Conservation (phyloP, 2,329 filamentous ascomycete species). For the Colletotrichum tropicale region DNA sequence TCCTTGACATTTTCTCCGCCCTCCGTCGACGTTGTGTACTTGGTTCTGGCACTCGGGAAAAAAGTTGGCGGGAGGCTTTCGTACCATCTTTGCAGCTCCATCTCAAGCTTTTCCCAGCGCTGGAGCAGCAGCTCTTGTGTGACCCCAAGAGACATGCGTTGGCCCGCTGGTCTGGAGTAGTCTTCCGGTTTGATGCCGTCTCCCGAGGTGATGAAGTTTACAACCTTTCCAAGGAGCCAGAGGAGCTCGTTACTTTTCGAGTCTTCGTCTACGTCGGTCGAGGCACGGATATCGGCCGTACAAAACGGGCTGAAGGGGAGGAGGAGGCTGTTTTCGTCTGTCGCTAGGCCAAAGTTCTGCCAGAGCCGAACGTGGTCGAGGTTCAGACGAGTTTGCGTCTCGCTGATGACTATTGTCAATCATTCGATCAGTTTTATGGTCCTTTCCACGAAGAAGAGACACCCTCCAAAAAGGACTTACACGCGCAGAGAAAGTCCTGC, state of each 20-base stretch:
- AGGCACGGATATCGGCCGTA: slow-evolving; percentile 41
- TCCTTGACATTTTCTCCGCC: not conserved
- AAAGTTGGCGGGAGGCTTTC: not conserved
- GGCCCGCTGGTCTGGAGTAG: not conserved
- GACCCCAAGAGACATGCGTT: not conserved
- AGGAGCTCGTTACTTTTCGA: slow-evolving; percentile 67
- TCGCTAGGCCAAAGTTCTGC: slow-evolving; percentile 65
- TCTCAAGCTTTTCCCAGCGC: slow-evolving; percentile 11
- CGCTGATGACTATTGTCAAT: slow-evolving; percentile 57
- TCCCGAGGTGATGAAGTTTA: slow-evolving; percentile 66
- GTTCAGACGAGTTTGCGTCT: slow-evolving; percentile 63
- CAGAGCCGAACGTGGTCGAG: slow-evolving; percentile 67
- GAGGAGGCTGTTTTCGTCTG: slow-evolving; percentile 57
- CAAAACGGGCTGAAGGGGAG: slow-evolving; percentile 42
- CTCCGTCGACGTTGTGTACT: not conserved
- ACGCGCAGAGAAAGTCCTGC: slow-evolving; percentile 69
- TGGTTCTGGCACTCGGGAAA: not conserved
- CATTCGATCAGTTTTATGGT: not conserved
- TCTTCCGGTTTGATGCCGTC: slow-evolving; percentile 43
- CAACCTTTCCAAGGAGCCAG: slow-evolving; percentile 69
- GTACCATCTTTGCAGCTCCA: not conserved
- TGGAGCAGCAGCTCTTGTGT: not conserved
- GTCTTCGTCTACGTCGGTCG: slow-evolving; percentile 63
- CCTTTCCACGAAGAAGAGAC: not conserved
- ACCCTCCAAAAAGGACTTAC: slow-evolving; percentile 35